phyloP scores from a whole-genome alignment of 75 land plant species.

The Pseudotsuga menziesii region DNA sequence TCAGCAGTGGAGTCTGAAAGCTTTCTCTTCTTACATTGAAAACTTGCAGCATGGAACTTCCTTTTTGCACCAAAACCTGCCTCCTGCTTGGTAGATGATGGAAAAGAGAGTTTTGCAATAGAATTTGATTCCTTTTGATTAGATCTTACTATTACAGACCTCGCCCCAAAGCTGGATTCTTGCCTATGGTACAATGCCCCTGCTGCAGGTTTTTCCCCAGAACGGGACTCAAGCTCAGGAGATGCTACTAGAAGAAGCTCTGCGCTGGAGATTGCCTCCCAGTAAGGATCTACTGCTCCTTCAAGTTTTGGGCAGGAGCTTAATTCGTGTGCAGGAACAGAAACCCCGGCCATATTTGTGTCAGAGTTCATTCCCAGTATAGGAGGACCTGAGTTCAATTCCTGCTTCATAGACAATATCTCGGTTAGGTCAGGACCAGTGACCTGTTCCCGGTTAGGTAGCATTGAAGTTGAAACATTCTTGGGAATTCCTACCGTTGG shows the following conservation, averaged over 20 bases:
- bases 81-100: slow-evolving; percentile 5
- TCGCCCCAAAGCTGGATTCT: slow-evolving; percentile 6
- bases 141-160: not conserved
- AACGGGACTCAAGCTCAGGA: not conserved
- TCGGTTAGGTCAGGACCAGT: not conserved
- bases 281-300: not conserved
- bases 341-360: not conserved
- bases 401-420: not conserved
- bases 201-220: not conserved
- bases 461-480: not conserved
- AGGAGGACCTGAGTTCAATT: not conserved
- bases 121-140: too few relatives aligned
- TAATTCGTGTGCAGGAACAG: not conserved
- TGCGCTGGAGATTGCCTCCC: not conserved
- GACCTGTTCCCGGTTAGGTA: not conserved
- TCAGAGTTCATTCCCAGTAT: too few relatives aligned
- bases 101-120: not conserved
- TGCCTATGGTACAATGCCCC: too few relatives aligned
- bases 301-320: not conserved
- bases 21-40: slow-evolving; percentile 73
- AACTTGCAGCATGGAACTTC: slow-evolving; percentile 59
- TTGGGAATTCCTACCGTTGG: not conserved
- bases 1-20: slow-evolving; percentile 42
- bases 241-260: not conserved
- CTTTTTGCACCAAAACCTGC: slow-evolving; percentile 24